A percentile compares a stretch with the other conserved stretches of the same genome.
Evolutionary conservation across 1,139 yeast species (phyloP).

Genomic region (Taphrina wiesneri): DNA sequence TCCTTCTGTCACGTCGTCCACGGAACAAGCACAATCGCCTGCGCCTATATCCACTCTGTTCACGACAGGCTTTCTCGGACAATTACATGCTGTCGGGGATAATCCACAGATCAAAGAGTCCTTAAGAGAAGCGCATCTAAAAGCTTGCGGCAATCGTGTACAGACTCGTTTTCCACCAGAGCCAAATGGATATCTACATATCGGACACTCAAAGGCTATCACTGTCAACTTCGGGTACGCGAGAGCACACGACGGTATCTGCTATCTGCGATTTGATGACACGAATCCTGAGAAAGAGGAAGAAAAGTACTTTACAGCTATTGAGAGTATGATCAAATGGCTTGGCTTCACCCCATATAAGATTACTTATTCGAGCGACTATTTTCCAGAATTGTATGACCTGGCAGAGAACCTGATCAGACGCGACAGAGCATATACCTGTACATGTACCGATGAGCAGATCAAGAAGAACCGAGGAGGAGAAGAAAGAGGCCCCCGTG

Average conservation of each 20-base stretch:
- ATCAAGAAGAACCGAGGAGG: conserved; percentile 88
- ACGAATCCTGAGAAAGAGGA: conserved; percentile 99
- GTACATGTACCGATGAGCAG: conserved; percentile 85
- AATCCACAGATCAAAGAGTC: conserved; percentile 89
- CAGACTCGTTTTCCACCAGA: conserved; percentile 97
- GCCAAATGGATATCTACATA: conserved; percentile 93
- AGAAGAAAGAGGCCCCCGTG: conserved; percentile 85
- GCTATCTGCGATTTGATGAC: conserved; percentile 92
- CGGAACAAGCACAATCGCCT: conserved; percentile 44
- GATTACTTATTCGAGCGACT: conserved; percentile 92
- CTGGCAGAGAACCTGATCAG: conserved; percentile 78
- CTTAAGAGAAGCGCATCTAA: conserved; percentile 74
- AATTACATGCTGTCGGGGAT: conserved; percentile 91
- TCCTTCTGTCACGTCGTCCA: conserved; percentile 39
- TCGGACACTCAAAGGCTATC: conserved; percentile 97
- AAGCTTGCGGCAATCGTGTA: conserved; percentile 75
- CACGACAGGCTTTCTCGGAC: conserved; percentile 92
- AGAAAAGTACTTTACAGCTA: conserved; percentile 81
- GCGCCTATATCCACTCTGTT: conserved; percentile 70
- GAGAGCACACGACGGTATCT: conserved; percentile 72
- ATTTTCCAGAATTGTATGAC: conserved; percentile 82
- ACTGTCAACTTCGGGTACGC: conserved; percentile 97
- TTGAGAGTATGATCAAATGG: conserved; percentile 84
- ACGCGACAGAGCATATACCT: conserved; percentile 77
- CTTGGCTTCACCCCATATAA: conserved; percentile 91